Percentiles rank a stretch among this genome's conserved stretches.
These are phyloP conservation scores for Trichophyton simii DNA, from an alignment of 2,329 filamentous ascomycete species.

Conservation along the genomic window DNA sequence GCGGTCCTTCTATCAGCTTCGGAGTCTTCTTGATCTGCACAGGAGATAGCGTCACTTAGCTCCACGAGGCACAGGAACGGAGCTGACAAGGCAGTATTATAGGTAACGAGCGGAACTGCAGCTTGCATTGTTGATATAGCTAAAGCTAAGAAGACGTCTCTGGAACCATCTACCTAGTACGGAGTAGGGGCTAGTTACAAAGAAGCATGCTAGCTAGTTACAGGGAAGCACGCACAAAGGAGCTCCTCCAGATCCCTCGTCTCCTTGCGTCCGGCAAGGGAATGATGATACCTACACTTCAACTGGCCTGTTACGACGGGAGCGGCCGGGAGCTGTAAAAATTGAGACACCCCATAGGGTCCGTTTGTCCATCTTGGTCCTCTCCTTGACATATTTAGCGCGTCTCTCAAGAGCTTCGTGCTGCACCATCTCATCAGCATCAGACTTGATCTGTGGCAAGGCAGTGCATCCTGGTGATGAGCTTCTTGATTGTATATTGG, in stretches of 20 bases:
- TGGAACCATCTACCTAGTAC: background rate
- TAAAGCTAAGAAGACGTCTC: background rate
- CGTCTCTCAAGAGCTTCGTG: constrained; percentile 2
- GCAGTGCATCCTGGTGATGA: background rate
- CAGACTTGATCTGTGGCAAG: constrained; percentile 6
- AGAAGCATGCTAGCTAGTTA: background rate
- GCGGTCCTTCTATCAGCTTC: background rate
- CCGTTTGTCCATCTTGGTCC: constrained; percentile 5
- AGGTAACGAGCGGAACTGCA: background rate
- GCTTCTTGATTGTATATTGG: background rate
- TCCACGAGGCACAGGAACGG: background rate
- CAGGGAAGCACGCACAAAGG: background rate
- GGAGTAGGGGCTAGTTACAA: background rate
- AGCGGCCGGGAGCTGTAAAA: constrained; percentile 8
- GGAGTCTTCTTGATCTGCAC: background rate
- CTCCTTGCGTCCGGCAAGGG: no score
- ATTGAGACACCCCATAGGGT: constrained; percentile 12
- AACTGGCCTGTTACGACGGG: constrained; percentile 3
- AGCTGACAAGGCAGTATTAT: no score
- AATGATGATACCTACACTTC: background rate
- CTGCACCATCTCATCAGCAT: background rate
- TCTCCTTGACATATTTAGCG: background rate
- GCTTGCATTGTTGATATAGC: background rate
- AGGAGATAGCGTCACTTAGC: background rate
- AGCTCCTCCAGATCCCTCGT: background rate